Percentiles rank a stretch among this genome's conserved stretches.
Conservation (phyloP, 495 filamentous ascomycete genomes). For the Aspergillus saccharolyticus region DNA sequence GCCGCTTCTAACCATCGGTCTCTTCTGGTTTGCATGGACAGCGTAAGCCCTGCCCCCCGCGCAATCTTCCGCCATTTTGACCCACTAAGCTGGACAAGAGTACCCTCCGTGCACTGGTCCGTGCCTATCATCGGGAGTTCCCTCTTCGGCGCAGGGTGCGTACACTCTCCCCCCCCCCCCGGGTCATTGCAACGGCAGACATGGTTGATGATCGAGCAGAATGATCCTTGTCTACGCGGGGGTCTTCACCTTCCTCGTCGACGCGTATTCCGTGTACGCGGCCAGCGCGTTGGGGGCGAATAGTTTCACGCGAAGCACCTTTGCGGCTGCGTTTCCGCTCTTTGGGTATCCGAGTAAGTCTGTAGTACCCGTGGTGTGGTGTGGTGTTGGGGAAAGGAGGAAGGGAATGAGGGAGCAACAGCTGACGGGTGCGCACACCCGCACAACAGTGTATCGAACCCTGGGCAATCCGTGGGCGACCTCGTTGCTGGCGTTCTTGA, state of each 20-base stretch:
- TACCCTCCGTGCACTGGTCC: slow-evolving; percentile 53
- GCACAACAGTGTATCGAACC: slow-evolving; percentile 59
- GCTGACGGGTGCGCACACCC: too few relatives aligned
- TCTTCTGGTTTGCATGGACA: slow-evolving; percentile 76
- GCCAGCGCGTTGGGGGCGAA: slow-evolving; percentile 84
- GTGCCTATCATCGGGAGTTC: slow-evolving; percentile 72
- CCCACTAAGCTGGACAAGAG: not conserved
- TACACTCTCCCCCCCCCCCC: slow-evolving; percentile 5
- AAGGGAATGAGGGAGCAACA: too few relatives aligned
- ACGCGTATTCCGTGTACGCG: slow-evolving; percentile 80
- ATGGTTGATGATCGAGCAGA: not conserved
- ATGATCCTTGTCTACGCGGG: slow-evolving; percentile 67
- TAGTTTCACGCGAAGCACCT: slow-evolving; percentile 68
- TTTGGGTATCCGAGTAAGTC: slow-evolving; percentile 61
- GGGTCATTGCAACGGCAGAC: not conserved
- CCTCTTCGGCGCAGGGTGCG: slow-evolving; percentile 64
- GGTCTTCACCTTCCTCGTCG: slow-evolving; percentile 88
- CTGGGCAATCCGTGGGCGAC: slow-evolving; percentile 68
- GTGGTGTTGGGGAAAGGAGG: not conserved
- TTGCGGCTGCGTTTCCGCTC: slow-evolving; percentile 70
- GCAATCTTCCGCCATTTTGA: not conserved
- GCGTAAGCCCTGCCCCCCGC: slow-evolving; percentile 36
- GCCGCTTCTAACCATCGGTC: slow-evolving; percentile 61
- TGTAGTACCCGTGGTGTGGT: slow-evolving; percentile 1
- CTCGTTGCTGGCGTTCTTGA: slow-evolving; percentile 56